Evolutionary conservation across 2,329 filamentous ascomycete genomes (phyloP), one percentile per base, ranked within the genome.

Genomic region (Stachybotrys chartarum): DNA sequence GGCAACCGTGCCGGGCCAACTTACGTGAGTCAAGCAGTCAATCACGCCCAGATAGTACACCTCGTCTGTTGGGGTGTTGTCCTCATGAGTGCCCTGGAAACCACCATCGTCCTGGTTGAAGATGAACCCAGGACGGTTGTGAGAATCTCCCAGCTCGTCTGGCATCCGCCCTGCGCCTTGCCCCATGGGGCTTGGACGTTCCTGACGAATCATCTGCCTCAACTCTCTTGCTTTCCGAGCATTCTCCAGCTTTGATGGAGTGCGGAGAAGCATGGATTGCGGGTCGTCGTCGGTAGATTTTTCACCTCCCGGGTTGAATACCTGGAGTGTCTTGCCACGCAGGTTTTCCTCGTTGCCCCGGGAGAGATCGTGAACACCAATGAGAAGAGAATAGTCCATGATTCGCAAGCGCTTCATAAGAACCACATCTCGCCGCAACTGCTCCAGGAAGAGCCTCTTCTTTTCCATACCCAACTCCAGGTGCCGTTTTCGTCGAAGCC

Each of bases 41-140:
- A 99, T 99, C 64, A 99, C 95, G 42, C 94, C 95, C 7, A 99
- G 83, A 69, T 99, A 99, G 72, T 99, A 99, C 47, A 99, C 91
- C 72, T 96, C 91, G 54, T 97, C 90, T 2, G 88, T 92, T 1
- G 89, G 84, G 16, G 78, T 75, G 59, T 96, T 88, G 71, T 96
- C 86, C 70, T 97, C 91, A 67, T 97, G 91, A 1, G 94, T 97
- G 12, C 94, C 93, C 62, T 87, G 82, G 72, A 97, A 91, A 3
- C 94, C 94, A 51, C 94, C 94, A 67, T 97, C 93, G 62, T 97
- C 93, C 56, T 87, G 85, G 69, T 96, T 97, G 71, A 97, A 99
- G 61, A 93, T 85, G 61, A 91, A 88, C 53, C 83, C 82, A 18
- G 77, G 74, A 49, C 87, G 86, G 62, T 81, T 85, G 59, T 88